Evolutionary conservation across 805 yeast species (phyloP), one percentile per base, ranked within the genome.

Genomic region (Wickerhamomyces bovis): DNA sequence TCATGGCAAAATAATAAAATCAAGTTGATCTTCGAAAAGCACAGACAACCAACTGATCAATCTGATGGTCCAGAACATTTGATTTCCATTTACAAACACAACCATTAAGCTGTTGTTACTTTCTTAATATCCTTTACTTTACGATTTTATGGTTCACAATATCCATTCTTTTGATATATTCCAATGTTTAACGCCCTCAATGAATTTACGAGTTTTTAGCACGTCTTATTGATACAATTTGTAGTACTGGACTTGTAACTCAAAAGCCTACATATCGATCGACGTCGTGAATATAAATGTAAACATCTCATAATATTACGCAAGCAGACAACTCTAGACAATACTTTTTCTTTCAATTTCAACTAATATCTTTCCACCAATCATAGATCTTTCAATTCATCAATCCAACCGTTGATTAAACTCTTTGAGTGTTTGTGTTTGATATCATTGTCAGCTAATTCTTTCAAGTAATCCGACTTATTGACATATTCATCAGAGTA

Each of bases 401-500:
- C 55, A 13, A 69, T 46, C 71, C 73, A 72, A 22, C 54, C 47
- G 15, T 45, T 43, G 25, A 72, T 42, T 39, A 55, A 55, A 2
- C 46, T 40, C 44, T 53, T 56, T 0, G 73, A 64, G 33, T 58
- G 59, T 33, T 59, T 56, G 46, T 70, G 71, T 6, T 62, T 52
- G 15, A 68, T 50, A 11, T 61, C 63, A 33, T 56, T 53, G 21
- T 56, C 57, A 41, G 75, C 62, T 6, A 66, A 67, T 30, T 61
- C 59, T 28, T 55, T 62, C 47, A 73, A 66, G 25, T 64, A 58
- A 3, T 59, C 61, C 3, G 60, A 52, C 28, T 70, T 46, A 11
- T 53, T 43, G 12, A 50, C 56, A 55, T 53, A 78, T 16, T 78
- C 75, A 35, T 65, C 70, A 2, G 79, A 75, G 45, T 68, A 68